These are phyloP conservation scores for Trichomonas gallinae DNA, from an alignment of 208 protist genomes.

Conservation along the genomic window DNA sequence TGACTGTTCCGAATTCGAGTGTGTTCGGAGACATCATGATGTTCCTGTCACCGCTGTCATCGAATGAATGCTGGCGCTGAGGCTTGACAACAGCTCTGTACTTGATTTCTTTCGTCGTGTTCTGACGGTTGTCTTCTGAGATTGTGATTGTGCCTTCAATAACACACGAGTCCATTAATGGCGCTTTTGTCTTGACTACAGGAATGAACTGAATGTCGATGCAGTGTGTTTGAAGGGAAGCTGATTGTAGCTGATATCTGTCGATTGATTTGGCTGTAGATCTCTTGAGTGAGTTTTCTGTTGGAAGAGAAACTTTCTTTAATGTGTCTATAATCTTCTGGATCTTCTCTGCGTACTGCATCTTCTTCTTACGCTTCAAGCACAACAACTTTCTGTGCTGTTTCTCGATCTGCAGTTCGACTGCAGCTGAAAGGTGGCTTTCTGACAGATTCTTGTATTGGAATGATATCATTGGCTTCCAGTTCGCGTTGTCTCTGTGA, in stretches of 20 bases:
- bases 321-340: not conserved
- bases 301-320: not conserved
- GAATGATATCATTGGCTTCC: not conserved
- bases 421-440: not conserved
- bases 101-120: not conserved
- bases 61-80: not conserved
- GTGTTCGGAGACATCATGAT: not conserved
- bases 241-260: not conserved
- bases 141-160: not conserved
- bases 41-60: not conserved
- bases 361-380: not conserved
- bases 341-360: not conserved
- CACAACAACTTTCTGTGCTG: not conserved
- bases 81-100: not conserved
- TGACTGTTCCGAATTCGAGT: not conserved
- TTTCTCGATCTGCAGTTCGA: not conserved
- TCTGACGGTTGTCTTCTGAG: not conserved
- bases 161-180: not conserved
- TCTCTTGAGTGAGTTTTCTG: not conserved
- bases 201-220: slow-evolving; percentile 16
- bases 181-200: not conserved
- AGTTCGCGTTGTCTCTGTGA: not conserved
- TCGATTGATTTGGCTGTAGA: not conserved
- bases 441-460: not conserved
- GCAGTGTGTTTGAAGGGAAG: not conserved